A percentile compares a stretch with the other conserved stretches of the same genome.
Evolutionary conservation across 1,139 yeast species (phyloP).

Genomic region (Blastobotrys persicus): DNA sequence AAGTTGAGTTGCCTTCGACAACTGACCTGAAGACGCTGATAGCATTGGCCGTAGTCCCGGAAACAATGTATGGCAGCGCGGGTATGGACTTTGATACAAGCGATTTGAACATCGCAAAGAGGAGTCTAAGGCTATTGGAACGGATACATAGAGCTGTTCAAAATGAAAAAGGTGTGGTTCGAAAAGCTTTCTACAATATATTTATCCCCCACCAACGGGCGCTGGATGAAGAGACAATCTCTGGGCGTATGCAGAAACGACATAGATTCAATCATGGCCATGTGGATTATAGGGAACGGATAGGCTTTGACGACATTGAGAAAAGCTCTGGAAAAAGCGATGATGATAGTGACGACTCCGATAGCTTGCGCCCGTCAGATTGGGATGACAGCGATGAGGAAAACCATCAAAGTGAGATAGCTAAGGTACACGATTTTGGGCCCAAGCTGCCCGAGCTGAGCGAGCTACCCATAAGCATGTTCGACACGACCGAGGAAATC

Average conservation of each 20-base stretch:
- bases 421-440: neutral
- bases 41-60: conserved; percentile 15
- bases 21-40: conserved; percentile 13
- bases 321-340: neutral
- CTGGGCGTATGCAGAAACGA: neutral
- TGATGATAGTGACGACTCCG: neutral
- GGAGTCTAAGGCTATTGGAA: conserved; percentile 13
- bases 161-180: neutral
- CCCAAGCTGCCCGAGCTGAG: conserved; percentile 1
- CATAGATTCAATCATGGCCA: neutral
- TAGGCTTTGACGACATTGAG: neutral
- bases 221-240: neutral
- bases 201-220: neutral
- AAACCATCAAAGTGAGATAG: neutral
- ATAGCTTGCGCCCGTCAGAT: neutral
- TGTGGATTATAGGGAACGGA: neutral
- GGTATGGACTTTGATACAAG: conserved; percentile 13
- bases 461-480: neutral
- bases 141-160: conserved; percentile 6
- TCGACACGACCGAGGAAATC: conserved; percentile 8
- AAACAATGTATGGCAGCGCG: conserved; percentile 9
- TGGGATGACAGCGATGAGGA: neutral
- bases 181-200: neutral
- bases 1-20: conserved; percentile 12
- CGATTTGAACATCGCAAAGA: conserved; percentile 10